These are phyloP conservation scores for Vinca major DNA, from an alignment of 305 asterid species.

Conservation along the genomic window DNA sequence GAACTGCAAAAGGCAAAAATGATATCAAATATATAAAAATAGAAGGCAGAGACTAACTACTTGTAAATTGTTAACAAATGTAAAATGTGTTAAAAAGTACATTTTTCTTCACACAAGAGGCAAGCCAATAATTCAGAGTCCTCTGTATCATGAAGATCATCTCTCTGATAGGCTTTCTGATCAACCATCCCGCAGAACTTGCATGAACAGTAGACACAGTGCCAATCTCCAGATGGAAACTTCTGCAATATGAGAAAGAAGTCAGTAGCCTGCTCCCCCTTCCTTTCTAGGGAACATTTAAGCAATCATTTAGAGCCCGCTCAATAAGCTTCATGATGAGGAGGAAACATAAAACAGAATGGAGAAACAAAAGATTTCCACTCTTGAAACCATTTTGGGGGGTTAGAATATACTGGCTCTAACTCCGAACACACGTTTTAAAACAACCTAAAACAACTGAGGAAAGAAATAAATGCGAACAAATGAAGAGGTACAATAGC, in stretches of 20 bases:
- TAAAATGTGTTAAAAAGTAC: conserved; percentile 22
- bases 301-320: neutral
- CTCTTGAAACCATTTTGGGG: neutral
- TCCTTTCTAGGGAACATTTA: neutral
- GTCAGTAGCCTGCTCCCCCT: neutral
- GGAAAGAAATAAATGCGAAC: conserved; percentile 5
- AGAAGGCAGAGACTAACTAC: neutral
- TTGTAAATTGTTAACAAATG: conserved; percentile 2
- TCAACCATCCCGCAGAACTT: conserved; percentile 69
- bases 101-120: conserved; percentile 74
- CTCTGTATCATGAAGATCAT: conserved; percentile 23
- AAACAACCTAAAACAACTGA: conserved; percentile 8
- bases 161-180: conserved; percentile 29
- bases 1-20: conserved; percentile 48
- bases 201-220: conserved; percentile 82
- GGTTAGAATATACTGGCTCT: neutral
- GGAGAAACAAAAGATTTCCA: neutral
- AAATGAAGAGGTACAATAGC: neutral
- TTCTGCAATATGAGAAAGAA: conserved; percentile 27
- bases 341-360: neutral
- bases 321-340: neutral
- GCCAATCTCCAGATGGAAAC: conserved; percentile 89
- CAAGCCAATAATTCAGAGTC: conserved; percentile 47
- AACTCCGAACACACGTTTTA: neutral
- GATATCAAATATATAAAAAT: neutral